A percentile compares a stretch with the other conserved stretches of the same genome.
Conservation (phyloP, 306 rosid species). For the Trichosanthes cucumerina region DNA sequence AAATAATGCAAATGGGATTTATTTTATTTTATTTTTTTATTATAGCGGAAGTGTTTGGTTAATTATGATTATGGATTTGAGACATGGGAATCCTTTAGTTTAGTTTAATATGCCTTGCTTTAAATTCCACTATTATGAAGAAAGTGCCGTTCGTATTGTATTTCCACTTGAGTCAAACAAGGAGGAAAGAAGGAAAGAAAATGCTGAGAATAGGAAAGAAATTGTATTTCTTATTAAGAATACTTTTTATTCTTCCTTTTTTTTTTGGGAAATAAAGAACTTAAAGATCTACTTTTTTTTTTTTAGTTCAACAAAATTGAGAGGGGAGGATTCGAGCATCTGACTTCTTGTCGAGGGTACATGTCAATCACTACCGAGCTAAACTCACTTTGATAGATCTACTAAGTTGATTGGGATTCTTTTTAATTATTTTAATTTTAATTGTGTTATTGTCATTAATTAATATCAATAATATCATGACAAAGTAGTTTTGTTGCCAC, state of each 20-base stretch:
- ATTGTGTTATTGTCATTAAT: not conserved
- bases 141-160: not conserved
- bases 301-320: no score
- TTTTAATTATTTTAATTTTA: no score
- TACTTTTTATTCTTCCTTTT: not conserved
- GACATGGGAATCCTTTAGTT: not conserved
- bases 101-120: not conserved
- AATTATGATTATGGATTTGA: not conserved
- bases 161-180: not conserved
- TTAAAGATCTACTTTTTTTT: not conserved
- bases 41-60: not conserved
- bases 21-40: not conserved
- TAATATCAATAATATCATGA: not conserved
- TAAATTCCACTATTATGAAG: not conserved
- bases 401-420: no score
- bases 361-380: no score
- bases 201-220: not conserved
- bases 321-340: no score
- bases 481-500: no score
- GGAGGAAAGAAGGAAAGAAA: not conserved
- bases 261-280: no score
- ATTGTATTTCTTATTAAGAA: not conserved
- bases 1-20: not conserved
- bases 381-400: no score
- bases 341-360: no score